phyloP scores from a whole-genome alignment of 805 yeast species.

The Candida pini region DNA sequence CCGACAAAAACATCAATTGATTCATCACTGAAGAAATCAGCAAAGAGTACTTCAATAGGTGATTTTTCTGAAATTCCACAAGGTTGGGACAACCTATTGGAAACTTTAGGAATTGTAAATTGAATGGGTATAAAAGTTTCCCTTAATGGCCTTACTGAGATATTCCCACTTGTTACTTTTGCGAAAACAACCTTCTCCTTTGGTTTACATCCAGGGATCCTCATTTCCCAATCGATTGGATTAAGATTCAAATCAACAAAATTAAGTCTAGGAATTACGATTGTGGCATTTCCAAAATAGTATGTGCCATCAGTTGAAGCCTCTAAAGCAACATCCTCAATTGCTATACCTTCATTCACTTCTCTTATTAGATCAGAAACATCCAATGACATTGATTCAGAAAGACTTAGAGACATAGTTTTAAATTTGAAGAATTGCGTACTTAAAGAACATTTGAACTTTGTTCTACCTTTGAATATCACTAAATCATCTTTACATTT shows the following conservation, averaged over 20 bases:
- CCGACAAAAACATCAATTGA: constrained; percentile 1
- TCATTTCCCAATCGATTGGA: constrained; percentile 6
- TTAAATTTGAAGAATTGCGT: neutral
- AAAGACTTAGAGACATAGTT: neutral
- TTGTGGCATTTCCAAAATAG: constrained; percentile 3
- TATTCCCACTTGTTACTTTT: neutral
- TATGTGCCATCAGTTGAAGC: constrained; percentile 2
- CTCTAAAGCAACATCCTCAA: neutral
- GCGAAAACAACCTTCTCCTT: neutral
- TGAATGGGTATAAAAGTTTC: constrained; percentile 1
- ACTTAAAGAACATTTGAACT: neutral
- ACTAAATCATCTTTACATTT: neutral
- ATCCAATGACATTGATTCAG: neutral
- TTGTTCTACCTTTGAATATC: neutral
- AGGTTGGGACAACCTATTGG: constrained; percentile 1
- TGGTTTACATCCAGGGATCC: constrained; percentile 5
- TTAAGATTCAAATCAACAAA: constrained; percentile 1
- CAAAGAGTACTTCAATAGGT: constrained; percentile 5
- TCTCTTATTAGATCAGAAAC: constrained; percentile 1
- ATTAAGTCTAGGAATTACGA: neutral
- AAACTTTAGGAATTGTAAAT: constrained; percentile 7
- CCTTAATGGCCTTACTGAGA: neutral
- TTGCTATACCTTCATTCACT: neutral
- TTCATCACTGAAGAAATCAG: constrained; percentile 2
- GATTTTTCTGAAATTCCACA: constrained; percentile 8